These are phyloP conservation scores for Fusarium virguliforme DNA, from an alignment of 2,329 filamentous ascomycete species.

Conservation along the genomic window DNA sequence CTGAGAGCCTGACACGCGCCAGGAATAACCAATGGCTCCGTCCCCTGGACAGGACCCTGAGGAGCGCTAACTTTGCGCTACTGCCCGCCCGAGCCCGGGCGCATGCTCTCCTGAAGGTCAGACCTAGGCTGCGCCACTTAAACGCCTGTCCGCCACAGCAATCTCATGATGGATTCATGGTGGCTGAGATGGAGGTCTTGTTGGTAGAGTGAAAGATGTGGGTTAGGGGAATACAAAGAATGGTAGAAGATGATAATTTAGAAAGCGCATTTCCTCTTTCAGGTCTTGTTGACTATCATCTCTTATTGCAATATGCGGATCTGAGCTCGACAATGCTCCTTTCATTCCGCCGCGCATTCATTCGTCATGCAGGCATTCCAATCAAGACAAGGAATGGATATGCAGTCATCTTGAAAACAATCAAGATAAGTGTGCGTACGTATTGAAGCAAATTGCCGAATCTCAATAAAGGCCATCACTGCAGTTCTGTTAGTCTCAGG, in stretches of 20 bases:
- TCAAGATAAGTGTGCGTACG: not conserved
- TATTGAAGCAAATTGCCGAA: not conserved
- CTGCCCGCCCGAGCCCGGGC: slow-evolving; percentile 23
- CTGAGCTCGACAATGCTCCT: not conserved
- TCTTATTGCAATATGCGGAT: not conserved
- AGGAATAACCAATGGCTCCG: slow-evolving; percentile 18
- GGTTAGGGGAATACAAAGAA: not conserved
- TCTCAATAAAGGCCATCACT: not conserved
- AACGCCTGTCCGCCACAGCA: slow-evolving; percentile 11
- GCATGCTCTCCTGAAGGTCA: slow-evolving; percentile 12
- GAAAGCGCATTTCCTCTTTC: not conserved
- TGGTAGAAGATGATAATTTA: not conserved
- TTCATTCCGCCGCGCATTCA: slow-evolving; percentile 9
- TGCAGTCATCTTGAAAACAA: not conserved
- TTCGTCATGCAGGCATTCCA: not conserved
- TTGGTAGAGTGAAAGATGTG: not conserved
- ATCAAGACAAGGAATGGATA: slow-evolving; percentile 1
- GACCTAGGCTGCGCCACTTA: slow-evolving; percentile 2
- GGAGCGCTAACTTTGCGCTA: slow-evolving; percentile 35
- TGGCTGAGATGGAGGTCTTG: slow-evolving; percentile 4
- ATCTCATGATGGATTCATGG: slow-evolving; percentile 15
- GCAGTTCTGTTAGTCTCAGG: not conserved
- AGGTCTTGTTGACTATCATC: not conserved
- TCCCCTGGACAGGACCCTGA: slow-evolving; percentile 36
- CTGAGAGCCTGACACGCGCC: slow-evolving; percentile 40